A percentile compares a stretch with the other conserved stretches of the same genome.
phyloP scores from a whole-genome alignment of 148 eudicot species.

The Fallopia convolvulus region DNA sequence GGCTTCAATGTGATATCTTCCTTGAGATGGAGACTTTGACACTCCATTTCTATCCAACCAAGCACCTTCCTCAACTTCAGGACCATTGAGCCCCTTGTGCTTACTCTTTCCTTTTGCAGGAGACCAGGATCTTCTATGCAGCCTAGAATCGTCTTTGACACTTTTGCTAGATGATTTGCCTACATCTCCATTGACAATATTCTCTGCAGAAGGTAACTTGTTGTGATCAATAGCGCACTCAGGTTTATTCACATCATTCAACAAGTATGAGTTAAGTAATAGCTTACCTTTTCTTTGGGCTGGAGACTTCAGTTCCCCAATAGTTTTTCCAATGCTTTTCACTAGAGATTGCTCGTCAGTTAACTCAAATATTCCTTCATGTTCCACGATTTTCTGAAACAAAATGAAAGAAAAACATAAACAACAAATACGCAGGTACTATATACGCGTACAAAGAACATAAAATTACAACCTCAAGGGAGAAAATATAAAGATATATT shows the following conservation, averaged over 20 bases:
- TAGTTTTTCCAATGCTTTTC: background rate
- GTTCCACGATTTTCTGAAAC: background rate
- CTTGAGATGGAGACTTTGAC: slow-evolving; percentile 22
- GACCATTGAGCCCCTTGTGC: slow-evolving; percentile 19
- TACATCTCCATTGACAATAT: slow-evolving; percentile 29
- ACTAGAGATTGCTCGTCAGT: background rate
- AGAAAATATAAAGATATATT: background rate
- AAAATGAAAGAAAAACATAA: background rate
- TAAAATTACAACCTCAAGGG: background rate
- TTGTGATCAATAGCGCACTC: background rate
- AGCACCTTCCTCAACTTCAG: slow-evolving; percentile 13
- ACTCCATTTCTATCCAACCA: slow-evolving; percentile 16
- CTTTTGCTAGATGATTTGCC: slow-evolving; percentile 19
- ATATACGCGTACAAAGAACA: background rate
- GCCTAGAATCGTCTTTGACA: slow-evolving; percentile 17
- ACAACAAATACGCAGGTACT: background rate
- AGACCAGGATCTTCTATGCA: slow-evolving; percentile 23
- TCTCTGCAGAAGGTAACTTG: slow-evolving; percentile 19
- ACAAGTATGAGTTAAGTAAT: background rate
- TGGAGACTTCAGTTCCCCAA: background rate
- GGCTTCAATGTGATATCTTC: slow-evolving; percentile 30
- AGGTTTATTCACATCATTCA: background rate
- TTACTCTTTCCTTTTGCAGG: slow-evolving; percentile 31
- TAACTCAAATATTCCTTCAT: background rate
- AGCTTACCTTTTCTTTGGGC: background rate